phyloP scores from a whole-genome alignment of 768 basidiomycete genomes.

The Strobilomyces echinocephalus region DNA sequence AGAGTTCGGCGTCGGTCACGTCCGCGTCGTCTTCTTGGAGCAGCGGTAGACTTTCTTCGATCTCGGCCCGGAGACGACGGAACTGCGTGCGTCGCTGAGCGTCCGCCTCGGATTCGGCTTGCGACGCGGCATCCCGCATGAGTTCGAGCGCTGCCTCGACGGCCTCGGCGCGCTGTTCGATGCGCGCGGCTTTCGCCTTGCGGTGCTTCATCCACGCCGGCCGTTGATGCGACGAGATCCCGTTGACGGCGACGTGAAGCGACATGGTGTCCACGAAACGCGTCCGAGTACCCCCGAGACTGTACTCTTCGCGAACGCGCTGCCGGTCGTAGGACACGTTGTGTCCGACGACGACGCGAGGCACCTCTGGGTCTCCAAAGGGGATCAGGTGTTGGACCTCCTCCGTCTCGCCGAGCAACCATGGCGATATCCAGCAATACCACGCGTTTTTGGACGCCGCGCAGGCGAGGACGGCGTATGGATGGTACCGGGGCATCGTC shows the following conservation, averaged over 20 bases:
- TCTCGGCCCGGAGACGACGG: conserved; percentile 32
- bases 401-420: conserved; percentile 67
- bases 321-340: conserved; percentile 93
- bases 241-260: conserved; percentile 88
- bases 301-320: conserved; percentile 80
- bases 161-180: conserved; percentile 57
- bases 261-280: conserved; percentile 95
- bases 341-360: conserved; percentile 83
- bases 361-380: conserved; percentile 48
- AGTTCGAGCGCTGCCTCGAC: conserved; percentile 56
- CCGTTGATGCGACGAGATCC: conserved; percentile 92
- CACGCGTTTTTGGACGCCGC: conserved; percentile 80
- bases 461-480: conserved; percentile 83
- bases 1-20: conserved; percentile 39
- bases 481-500: conserved; percentile 78
- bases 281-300: conserved; percentile 55
- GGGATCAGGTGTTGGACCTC: conserved; percentile 67
- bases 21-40: conserved; percentile 35
- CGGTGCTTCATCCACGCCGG: conserved; percentile 88
- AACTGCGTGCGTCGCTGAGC: conserved; percentile 34
- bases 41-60: conserved; percentile 39
- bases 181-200: conserved; percentile 57
- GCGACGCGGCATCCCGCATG: conserved; percentile 38
- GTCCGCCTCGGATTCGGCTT: conserved; percentile 39
- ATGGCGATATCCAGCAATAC: conserved; percentile 97